phyloP scores from a whole-genome alignment of 2,329 filamentous ascomycete species.

The Penicillium sp. region DNA sequence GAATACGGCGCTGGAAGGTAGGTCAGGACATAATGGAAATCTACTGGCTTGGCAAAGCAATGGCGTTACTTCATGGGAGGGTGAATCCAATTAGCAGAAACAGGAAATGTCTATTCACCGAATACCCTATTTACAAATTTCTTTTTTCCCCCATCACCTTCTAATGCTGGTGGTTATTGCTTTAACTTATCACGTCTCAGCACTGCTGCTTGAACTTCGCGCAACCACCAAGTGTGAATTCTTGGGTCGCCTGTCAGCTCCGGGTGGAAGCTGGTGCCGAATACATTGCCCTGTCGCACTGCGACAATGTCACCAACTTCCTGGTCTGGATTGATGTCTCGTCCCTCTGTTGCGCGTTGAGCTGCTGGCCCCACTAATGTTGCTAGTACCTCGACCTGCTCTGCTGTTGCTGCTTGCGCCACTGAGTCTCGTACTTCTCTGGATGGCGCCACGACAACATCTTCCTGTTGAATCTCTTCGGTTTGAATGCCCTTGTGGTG shows the following conservation, averaged over 20 bases:
- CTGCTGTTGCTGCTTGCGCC: slow-evolving; percentile 47
- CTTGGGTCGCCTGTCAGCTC: slow-evolving; percentile 84
- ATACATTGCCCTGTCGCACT: slow-evolving; percentile 84
- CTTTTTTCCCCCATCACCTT: slow-evolving; percentile 9
- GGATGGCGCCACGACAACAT: slow-evolving; percentile 59
- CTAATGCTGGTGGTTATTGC: slow-evolving; percentile 18
- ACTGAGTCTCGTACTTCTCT: slow-evolving; percentile 48
- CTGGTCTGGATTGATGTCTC: slow-evolving; percentile 40
- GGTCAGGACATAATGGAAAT: slow-evolving; percentile 16
- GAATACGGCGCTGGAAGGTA: slow-evolving; percentile 60
- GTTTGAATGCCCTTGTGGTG: slow-evolving; percentile 52
- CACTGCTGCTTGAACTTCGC: slow-evolving; percentile 59
- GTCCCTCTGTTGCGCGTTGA: slow-evolving; percentile 48
- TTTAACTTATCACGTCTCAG: slow-evolving; percentile 28
- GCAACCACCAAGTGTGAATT: slow-evolving; percentile 93
- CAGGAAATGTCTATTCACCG: slow-evolving; percentile 29
- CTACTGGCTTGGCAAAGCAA: slow-evolving; percentile 27
- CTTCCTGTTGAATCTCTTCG: slow-evolving; percentile 49
- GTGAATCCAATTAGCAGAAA: slow-evolving; percentile 33
- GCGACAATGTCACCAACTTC: slow-evolving; percentile 74
- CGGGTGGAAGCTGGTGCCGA: slow-evolving; percentile 94
- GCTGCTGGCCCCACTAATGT: slow-evolving; percentile 55
- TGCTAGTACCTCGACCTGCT: slow-evolving; percentile 59
- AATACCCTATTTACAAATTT: slow-evolving; percentile 31
- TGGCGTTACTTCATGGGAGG: slow-evolving; percentile 36